phyloP scores from a whole-genome alignment of 768 basidiomycete genomes.

The Sporobolomyces roseus region DNA sequence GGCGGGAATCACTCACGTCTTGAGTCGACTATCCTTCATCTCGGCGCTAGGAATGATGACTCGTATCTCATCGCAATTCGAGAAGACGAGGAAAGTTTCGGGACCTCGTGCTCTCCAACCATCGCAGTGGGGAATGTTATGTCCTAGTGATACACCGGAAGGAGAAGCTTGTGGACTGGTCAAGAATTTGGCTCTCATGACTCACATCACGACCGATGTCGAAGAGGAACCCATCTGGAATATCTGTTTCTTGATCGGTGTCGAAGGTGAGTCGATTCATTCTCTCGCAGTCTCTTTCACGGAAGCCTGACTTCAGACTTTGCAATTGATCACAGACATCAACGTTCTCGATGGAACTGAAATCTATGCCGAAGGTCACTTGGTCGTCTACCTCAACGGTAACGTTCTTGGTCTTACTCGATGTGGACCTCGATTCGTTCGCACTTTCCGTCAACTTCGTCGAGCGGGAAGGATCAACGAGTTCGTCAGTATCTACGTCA shows the following conservation, averaged over 20 bases:
- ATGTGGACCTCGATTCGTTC: conserved; percentile 75
- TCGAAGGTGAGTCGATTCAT: conserved; percentile 68
- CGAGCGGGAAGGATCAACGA: conserved; percentile 88
- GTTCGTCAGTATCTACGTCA: conserved; percentile 93
- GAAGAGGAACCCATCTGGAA: conserved; percentile 90
- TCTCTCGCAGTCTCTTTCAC: conserved; percentile 5
- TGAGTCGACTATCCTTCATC: conserved; percentile 91
- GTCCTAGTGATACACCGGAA: conserved; percentile 97
- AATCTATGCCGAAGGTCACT: conserved; percentile 87
- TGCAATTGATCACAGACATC: conserved; percentile 66
- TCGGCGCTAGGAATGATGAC: conserved; percentile 99
- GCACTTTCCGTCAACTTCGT: conserved; percentile 84
- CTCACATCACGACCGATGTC: conserved; percentile 98
- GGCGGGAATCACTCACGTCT: conserved; percentile 95
- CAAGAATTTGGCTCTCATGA: conserved; percentile 98
- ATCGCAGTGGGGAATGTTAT: conserved; percentile 98
- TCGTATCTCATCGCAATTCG: conserved; percentile 95
- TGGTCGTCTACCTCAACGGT: conserved; percentile 95
- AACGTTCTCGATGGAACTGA: conserved; percentile 86
- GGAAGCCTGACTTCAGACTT: background rate
- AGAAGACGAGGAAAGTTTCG: conserved; percentile 97
- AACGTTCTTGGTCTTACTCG: conserved; percentile 90
- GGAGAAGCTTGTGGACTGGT: conserved; percentile 98
- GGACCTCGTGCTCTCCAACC: conserved; percentile 95
- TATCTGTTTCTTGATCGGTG: conserved; percentile 88